phyloP scores from a whole-genome alignment of 73 alveolate species.

The Durusdinium trenchii region DNA sequence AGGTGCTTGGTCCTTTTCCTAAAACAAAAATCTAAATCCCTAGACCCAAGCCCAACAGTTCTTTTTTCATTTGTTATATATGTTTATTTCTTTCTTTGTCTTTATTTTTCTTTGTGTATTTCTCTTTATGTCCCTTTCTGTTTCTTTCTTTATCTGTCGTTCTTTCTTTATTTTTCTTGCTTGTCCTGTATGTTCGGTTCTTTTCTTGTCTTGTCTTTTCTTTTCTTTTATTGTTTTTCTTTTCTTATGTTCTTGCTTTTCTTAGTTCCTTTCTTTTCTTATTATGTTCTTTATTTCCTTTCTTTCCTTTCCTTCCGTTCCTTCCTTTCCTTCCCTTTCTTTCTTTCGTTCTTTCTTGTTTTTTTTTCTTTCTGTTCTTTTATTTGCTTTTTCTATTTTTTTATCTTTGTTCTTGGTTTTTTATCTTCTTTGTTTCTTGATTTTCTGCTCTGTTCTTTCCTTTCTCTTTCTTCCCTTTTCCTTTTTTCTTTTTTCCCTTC shows the following conservation, averaged over 20 bases:
- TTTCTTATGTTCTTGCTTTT: neutral
- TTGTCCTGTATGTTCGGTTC: neutral
- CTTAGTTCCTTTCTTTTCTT: neutral
- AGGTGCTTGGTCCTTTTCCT: no score
- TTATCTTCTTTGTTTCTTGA: neutral
- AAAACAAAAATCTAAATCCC: no score
- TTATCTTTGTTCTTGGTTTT: neutral
- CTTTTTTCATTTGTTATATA: neutral
- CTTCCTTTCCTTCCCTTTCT: neutral
- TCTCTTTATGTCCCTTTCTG: neutral
- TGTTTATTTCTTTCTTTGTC: neutral
- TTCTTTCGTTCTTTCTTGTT: neutral
- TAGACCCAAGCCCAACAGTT: no score
- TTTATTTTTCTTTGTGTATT: neutral
- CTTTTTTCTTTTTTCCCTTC: neutral
- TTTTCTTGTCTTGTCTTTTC: neutral
- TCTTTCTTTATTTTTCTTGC: neutral
- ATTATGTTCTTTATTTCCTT: neutral
- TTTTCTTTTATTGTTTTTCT: neutral
- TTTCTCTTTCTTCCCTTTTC: neutral
- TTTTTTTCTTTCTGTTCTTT: conserved; percentile 7
- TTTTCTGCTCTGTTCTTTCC: neutral
- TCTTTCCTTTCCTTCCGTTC: neutral
- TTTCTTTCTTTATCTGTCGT: neutral
- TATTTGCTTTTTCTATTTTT: conserved; percentile 30